Base-by-base conservation (phyloP, 768 basidiomycete species). In the Suillus decipiens region DNA sequence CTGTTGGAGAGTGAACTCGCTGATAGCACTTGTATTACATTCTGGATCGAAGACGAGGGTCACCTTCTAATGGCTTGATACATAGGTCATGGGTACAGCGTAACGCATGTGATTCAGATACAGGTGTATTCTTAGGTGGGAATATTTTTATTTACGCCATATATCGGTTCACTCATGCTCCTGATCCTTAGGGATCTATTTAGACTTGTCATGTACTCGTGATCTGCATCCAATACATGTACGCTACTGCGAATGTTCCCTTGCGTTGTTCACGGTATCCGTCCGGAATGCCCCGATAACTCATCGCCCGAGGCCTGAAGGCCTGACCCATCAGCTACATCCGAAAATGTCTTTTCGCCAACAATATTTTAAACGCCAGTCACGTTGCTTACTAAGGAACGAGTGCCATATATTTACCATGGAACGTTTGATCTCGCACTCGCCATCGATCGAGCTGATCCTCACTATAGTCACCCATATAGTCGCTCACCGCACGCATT, bases 31-130 rank as follows among this genome's bases (percentile, higher is more conserved):
- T 39, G 37, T 39, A 51, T 61, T 10, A 31, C 48, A 37, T 73
- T 73, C 51, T 65, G 60, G 5, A 59, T 73, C 43, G 71, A 74
- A 58, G 72, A 73, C 3, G 64, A 67, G n/a, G 73, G 73, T 34
- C 51, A 17, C 33, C 17, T 45, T 1, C 17, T 74, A 15, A 57
- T 72, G 61, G 36, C 33, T 45, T 66, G 64, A 72, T 56, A 37
- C 17, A 15, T 15, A 4, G 55, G 37, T 28, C 24, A 39, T 28
- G 36, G 22, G 55, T 39, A 6, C 22, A 56, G 55, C 17, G 7
- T 11, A 28, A 39, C 15, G 17, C 14, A 37, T 39, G 22, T 19
- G 17, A 17, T 39, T 39, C 3, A 17, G 10, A 39, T 17, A 55
- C 11, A 7, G 10, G 24, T 24, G 36, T 56, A 56, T 56, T 56